Evolutionary conservation across 1,284 basidiomycete genomes (phyloP), one percentile per base, ranked within the genome.

Genomic region (Trametes sp.): DNA sequence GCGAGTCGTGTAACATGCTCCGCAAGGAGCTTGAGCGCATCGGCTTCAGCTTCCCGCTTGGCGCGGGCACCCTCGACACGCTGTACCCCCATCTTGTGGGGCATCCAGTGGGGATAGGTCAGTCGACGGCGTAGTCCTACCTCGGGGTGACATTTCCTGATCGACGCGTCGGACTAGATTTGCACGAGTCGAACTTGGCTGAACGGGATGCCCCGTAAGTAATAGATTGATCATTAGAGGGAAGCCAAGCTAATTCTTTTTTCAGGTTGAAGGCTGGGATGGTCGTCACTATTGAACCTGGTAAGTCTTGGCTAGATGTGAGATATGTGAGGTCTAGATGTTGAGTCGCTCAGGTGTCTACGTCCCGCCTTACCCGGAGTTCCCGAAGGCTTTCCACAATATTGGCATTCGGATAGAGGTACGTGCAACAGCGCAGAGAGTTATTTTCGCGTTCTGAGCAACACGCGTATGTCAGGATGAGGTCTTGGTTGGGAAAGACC

Each of bases 371-470:
- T 83, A 86, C 23, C 72, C 87, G 1, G 79, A 84, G 46, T 98
- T 93, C 76, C 96, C 96, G 0, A 89, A 85, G 67, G 85, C 87
- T 59, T 98, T 94, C 77, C 95, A 96, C 69, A 92, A 94, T 65
- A 85, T 96, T 28, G 94, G 93, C 5, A 89, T 98, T 64, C 86
- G 96, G 50, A 94, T 98, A 72, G 95, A 98, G 82, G 92, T 89
- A 64, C 46, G 78, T 71, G 24, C 42, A 45, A 33, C 48, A 14
- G 19, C 14, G 28, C 49, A 53, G 42, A 49, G 42, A 28, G 2
- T 11, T 14, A 26, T 46, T 45, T 23, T 21, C 41, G 10, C 21
- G 42, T 45, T 16, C 13, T 42, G 44, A 54, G 21, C 24, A 26
- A 8, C 23, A 46, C 29, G 69, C 50, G 50, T 49, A 16, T 61